Base-by-base conservation (phyloP, 192 early-diverging fungal genomes). In the Rhizoclosmatium sp. region DNA sequence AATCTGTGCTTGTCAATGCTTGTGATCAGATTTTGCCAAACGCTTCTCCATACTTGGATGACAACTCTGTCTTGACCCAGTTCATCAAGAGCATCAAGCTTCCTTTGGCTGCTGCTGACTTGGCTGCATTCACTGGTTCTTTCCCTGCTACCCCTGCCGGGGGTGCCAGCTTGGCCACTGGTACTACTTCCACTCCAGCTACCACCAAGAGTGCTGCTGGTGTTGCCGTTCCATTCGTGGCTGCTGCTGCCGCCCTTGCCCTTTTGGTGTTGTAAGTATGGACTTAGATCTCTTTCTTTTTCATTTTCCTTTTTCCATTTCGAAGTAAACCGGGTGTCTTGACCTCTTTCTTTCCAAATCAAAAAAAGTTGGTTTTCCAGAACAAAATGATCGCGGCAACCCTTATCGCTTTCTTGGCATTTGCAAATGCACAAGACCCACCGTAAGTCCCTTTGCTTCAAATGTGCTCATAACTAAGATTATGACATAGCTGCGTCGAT, bases 1-100 rank as follows among this genome's bases (percentile, higher is more conserved):
- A 60, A 45, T 19, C 78, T 14, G 59, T 62, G 3, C 47, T 54
- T 49, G 78, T 80, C 1, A 60, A 62, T 60, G 61, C 59, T 47
- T 80, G 78, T 59, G 78, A 80, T 42, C 67, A 80, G 19, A 64
- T 73, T 47, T 39, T 69, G 59, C 59, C 72, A 10, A 75, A 75
- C 61, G 65, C 47, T 3, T 19, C 41, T 4, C 73, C 56, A 23
- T 77, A 77, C 65, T 23, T 77, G 62, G 65, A 65, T 21, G 75
- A 80, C 42, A 62, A 51, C 40, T 41, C 23, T 46, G 70, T 47
- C 3, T 40, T 71, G 44, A 61, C 46, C 44, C 78, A 71, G 54
- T 80, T 80, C 49, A 65, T 72, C 78, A 80, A 80, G 78, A 40
- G 44, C 0, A 80, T 54, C 69, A 71, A 71, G 61, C 61, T 80